These are phyloP conservation scores for Pythium coloratum DNA, from an alignment of 352 stramenopile species.

Conservation along the genomic window DNA sequence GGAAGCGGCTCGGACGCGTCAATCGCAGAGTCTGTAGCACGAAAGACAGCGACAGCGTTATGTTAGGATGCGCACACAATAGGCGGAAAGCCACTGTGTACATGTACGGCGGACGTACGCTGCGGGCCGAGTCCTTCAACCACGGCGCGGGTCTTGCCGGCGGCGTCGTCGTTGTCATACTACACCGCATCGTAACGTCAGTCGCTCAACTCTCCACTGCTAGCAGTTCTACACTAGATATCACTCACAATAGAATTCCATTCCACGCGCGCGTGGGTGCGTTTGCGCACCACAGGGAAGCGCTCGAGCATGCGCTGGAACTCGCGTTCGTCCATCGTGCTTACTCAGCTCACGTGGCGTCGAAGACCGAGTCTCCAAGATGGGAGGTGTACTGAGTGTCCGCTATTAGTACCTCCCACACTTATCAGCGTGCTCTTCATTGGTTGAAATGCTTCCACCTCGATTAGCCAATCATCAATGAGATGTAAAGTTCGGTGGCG, in stretches of 20 bases:
- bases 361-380: background rate
- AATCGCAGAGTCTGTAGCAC: constrained; percentile 28
- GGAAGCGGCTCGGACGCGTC: constrained; percentile 39
- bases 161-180: constrained; percentile 23
- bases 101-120: constrained; percentile 14
- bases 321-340: constrained; percentile 68
- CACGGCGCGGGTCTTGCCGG: constrained; percentile 2
- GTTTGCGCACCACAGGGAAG: constrained; percentile 80
- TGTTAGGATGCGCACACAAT: background rate
- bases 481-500: background rate
- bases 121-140: background rate
- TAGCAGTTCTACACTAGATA: background rate
- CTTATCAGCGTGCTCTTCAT: constrained; percentile 4
- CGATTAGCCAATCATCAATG: constrained; percentile 13
- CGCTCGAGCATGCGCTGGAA: constrained; percentile 67
- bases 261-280: constrained; percentile 74
- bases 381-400: background rate
- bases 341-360: background rate
- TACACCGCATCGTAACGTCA: background rate
- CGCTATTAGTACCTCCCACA: constrained; percentile 3
- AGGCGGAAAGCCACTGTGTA: background rate
- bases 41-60: background rate
- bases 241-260: constrained; percentile 65
- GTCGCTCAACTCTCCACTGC: background rate
- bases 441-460: constrained; percentile 17